Evolutionary conservation across 2,329 filamentous ascomycete genomes (phyloP).

Genomic region (Nigrospora sphaerica): DNA sequence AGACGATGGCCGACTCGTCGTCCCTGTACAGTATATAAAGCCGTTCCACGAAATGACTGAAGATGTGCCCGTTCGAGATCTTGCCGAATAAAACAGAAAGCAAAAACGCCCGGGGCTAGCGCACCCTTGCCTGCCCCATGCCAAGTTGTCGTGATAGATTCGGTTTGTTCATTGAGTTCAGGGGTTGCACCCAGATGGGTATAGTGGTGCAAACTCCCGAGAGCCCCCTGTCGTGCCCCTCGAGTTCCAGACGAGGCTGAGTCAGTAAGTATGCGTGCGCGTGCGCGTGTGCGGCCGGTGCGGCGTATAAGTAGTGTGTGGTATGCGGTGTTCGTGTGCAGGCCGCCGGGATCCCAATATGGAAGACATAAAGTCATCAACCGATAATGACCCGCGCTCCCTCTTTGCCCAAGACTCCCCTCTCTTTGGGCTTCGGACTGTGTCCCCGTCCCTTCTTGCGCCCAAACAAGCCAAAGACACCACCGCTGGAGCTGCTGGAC

Average conservation of each 20-base stretch:
- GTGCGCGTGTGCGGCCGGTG: background rate
- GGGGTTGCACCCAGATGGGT: background rate
- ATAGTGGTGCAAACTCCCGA: conserved; percentile 1
- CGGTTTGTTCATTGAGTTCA: background rate
- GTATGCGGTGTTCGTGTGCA: background rate
- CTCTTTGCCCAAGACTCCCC: conserved; percentile 90
- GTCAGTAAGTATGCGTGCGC: background rate
- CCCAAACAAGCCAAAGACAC: conserved; percentile 84
- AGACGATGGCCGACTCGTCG: too few relatives aligned
- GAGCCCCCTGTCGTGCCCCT: too few relatives aligned
- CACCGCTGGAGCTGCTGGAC: conserved; percentile 54
- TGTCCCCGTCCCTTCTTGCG: conserved; percentile 85
- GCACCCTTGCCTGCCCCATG: too few relatives aligned
- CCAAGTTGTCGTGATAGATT: background rate
- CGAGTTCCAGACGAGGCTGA: too few relatives aligned
- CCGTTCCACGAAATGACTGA: too few relatives aligned
- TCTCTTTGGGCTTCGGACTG: conserved; percentile 90
- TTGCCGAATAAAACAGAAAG: too few relatives aligned
- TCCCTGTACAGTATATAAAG: too few relatives aligned
- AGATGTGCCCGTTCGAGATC: too few relatives aligned
- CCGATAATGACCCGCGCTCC: conserved; percentile 79
- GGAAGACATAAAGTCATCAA: conserved; percentile 25
- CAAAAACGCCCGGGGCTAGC: too few relatives aligned
- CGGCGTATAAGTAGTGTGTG: background rate
- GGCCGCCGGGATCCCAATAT: too few relatives aligned